phyloP scores from a whole-genome alignment of 129 eudicot genomes.

The Deinandra increscens region DNA sequence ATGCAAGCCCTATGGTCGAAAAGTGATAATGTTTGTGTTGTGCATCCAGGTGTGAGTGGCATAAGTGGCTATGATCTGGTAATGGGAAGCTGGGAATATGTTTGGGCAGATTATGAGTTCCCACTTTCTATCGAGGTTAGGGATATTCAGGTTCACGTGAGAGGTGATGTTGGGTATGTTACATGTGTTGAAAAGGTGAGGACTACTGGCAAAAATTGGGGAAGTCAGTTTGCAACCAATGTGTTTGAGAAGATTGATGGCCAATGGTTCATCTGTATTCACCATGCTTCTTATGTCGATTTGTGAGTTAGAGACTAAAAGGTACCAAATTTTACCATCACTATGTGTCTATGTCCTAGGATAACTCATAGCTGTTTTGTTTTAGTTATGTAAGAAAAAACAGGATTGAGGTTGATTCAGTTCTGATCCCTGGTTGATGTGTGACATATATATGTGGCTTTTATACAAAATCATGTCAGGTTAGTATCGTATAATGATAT shows the following conservation, averaged over 20 bases:
- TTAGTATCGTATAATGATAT: not conserved
- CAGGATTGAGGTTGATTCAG: not conserved
- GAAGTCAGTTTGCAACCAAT: conserved; percentile 17
- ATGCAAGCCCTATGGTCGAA: conserved; percentile 91
- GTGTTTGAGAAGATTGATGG: conserved; percentile 20
- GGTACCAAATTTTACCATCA: conserved; percentile 8
- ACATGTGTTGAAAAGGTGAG: conserved; percentile 86
- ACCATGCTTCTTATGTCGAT: conserved; percentile 19
- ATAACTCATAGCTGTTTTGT: not conserved
- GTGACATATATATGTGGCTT: not conserved
- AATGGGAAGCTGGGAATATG: conserved; percentile 98
- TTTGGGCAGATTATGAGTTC: conserved; percentile 92
- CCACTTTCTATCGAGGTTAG: conserved; percentile 77
- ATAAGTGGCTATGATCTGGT: conserved; percentile 88
- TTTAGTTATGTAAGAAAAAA: not conserved
- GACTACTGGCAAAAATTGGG: conserved; percentile 77
- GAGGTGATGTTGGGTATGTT: conserved; percentile 77
- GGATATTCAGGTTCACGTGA: conserved; percentile 74
- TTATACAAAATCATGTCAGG: not conserved
- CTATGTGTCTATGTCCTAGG: not conserved
- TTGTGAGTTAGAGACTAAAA: conserved; percentile 8
- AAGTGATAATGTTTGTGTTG: conserved; percentile 77
- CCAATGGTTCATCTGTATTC: conserved; percentile 16
- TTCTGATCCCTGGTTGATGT: not conserved
- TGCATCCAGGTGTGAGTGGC: conserved; percentile 96